Evolutionary conservation across 371 early-diverging fungal species (phyloP).

Genomic region (Circinella umbellata): DNA sequence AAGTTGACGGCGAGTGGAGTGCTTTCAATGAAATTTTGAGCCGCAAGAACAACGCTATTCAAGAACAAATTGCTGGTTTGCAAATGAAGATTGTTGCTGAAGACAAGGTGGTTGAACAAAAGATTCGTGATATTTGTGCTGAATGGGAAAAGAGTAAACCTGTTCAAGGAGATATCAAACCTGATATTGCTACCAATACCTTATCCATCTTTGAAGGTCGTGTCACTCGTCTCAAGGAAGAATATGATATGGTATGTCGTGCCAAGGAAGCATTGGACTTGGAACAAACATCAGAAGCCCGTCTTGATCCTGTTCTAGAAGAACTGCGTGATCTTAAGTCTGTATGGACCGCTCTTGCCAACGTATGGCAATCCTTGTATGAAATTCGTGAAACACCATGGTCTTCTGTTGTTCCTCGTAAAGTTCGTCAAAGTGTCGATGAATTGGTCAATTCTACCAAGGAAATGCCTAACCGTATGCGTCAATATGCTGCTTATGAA

Average conservation of each 20-base stretch:
- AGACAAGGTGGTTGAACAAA: constrained; percentile 85
- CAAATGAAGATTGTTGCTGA: constrained; percentile 92
- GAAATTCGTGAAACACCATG: constrained; percentile 91
- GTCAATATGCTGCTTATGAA: constrained; percentile 98
- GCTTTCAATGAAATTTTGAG: constrained; percentile 93
- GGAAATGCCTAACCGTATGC: constrained; percentile 93
- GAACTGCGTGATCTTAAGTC: constrained; percentile 93
- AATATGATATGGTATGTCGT: constrained; percentile 86
- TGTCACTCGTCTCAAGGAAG: constrained; percentile 83
- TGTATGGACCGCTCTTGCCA: constrained; percentile 90
- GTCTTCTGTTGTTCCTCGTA: constrained; percentile 89
- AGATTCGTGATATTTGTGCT: constrained; percentile 81
- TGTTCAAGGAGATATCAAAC: constrained; percentile 91
- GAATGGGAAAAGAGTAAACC: constrained; percentile 98
- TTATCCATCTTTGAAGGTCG: constrained; percentile 89
- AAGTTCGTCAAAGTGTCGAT: constrained; percentile 88
- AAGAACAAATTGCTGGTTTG: constrained; percentile 90
- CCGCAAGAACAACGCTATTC: constrained; percentile 91
- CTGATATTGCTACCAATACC: constrained; percentile 83
- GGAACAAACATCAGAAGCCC: constrained; percentile 68
- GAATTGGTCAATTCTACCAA: constrained; percentile 81
- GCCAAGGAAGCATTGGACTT: constrained; percentile 96
- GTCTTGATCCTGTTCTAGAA: constrained; percentile 88
- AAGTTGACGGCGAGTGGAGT: constrained; percentile 97
- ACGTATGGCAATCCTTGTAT: constrained; percentile 83